Percentiles rank a stretch among this genome's conserved stretches.
Evolutionary conservation across 768 basidiomycete genomes (phyloP).

Genomic region (Gymnopilus dilepis): DNA sequence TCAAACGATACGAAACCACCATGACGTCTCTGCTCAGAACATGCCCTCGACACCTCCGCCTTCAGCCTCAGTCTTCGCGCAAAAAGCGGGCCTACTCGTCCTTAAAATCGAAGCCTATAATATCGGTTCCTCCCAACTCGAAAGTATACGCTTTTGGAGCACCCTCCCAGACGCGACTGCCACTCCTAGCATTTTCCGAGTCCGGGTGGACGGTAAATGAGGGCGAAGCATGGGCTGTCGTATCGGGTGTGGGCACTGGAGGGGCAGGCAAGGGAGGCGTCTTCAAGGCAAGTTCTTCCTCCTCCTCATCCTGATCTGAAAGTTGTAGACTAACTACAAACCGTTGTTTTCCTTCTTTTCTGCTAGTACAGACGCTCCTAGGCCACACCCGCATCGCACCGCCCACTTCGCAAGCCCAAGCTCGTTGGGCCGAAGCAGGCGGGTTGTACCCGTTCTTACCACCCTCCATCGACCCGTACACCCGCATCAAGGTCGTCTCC

Average conservation of each 20-base stretch:
- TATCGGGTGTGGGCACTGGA: slow-evolving; percentile 66
- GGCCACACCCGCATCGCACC: slow-evolving; percentile 77
- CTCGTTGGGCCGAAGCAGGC: slow-evolving; percentile 29
- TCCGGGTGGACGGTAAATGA: slow-evolving; percentile 65
- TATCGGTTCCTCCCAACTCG: slow-evolving; percentile 32
- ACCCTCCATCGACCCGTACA: slow-evolving; percentile 50
- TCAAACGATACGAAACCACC: too few species aligned
- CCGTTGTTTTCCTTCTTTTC: not conserved
- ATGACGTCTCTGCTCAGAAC: too few species aligned
- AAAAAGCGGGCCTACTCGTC: too few species aligned
- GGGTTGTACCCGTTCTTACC: slow-evolving; percentile 83
- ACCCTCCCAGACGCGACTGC: slow-evolving; percentile 44
- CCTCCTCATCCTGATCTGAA: not conserved
- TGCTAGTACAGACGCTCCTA: slow-evolving; percentile 56
- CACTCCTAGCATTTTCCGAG: slow-evolving; percentile 57
- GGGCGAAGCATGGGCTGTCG: slow-evolving; percentile 76
- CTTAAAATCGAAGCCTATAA: slow-evolving; percentile 15
- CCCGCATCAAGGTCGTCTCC: slow-evolving; percentile 61
- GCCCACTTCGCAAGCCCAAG: slow-evolving; percentile 53
- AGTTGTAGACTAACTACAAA: not conserved
- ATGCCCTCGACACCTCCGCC: too few species aligned
- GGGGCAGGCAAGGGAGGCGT: slow-evolving; percentile 56
- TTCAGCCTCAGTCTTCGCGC: too few species aligned
- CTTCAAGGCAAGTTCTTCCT: slow-evolving; percentile 58
- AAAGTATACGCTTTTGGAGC: slow-evolving; percentile 67